Base-by-base conservation (phyloP, 345 rosid species). In the Brassica rapa region DNA sequence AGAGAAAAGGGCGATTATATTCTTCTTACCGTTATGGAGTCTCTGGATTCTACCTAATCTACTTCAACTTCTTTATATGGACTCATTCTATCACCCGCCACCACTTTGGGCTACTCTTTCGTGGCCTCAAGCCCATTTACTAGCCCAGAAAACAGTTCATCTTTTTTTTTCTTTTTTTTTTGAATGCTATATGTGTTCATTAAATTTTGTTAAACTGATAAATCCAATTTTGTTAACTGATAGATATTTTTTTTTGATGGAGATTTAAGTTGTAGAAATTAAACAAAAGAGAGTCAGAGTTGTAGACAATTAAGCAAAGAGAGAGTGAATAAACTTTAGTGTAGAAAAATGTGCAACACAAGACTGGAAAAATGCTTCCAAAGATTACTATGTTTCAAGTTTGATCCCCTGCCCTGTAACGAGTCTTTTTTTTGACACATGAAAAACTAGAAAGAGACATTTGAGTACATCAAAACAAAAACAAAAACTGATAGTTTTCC, bases 21-120 rank as follows among this genome's bases (percentile, higher is more conserved):
- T 65, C 55, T 46, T 78, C 73, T 72, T 41, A 78, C 82, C 77
- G 82, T 72, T 72, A 59, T 29, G 62, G 81, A 37, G 19, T 6
- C 39, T 11, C 27, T 10, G 2, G 59, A 77, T 30, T 24, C 29
- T 59, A 0, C 60, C 37, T 35, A 11, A 12, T 21, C 21, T 23
- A 67, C 4, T 51, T 55, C 60, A n/a, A 19, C 25, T 19, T 55
- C 55, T 46, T 51, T 43, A 14, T 39, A 71, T 3, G 51, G 68
- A 55, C 32, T 59, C 64, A 25, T 8, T 6, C 8, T 5, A 33
- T 61, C 59, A 79, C 82, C 82, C 82, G 82, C 78, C 82, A 73
- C 73, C 5, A 0, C 23, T 72, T 7, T 72, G 67, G 68, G 62
- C 61, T 49, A 9, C 1, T 24, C 21, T 25, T n/a, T 6, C 0